Evolutionary conservation across 2,329 filamentous ascomycete species (phyloP).

Genomic region (Trematosphaeria pertusa): DNA sequence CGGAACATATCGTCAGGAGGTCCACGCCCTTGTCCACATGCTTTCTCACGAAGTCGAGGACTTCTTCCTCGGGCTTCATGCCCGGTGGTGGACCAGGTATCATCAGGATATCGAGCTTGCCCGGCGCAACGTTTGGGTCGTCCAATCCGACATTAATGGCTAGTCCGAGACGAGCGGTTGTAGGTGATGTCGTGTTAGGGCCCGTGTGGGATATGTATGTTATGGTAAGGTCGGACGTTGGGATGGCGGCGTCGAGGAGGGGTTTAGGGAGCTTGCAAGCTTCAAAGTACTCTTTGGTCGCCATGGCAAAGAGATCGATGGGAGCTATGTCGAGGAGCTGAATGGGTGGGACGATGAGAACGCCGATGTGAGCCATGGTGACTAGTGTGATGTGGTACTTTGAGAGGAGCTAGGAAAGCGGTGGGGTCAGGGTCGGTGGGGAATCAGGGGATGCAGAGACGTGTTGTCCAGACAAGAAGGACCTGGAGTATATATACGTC

Average conservation of each 20-base stretch:
- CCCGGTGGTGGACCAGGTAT: conserved; percentile 49
- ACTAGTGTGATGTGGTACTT: too few relatives aligned
- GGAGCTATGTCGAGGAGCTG: conserved; percentile 50
- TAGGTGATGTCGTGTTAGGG: conserved; percentile 11
- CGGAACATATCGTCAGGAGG: conserved; percentile 26
- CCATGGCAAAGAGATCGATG: conserved; percentile 50
- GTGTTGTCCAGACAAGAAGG: too few relatives aligned
- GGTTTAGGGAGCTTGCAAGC: conserved; percentile 40
- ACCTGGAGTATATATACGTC: background rate
- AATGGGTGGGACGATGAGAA: conserved; percentile 45
- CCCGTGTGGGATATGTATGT: conserved; percentile 38
- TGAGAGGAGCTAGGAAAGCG: too few relatives aligned
- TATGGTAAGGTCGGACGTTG: conserved; percentile 28
- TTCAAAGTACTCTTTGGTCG: conserved; percentile 36
- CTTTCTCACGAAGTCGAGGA: conserved; percentile 38
- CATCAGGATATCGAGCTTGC: conserved; percentile 46
- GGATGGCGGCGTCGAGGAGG: conserved; percentile 30
- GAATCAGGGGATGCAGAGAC: too few relatives aligned
- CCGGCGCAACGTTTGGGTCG: conserved; percentile 41
- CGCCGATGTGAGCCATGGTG: conserved; percentile 39
- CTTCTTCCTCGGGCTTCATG: conserved; percentile 30
- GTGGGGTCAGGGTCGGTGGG: too few relatives aligned
- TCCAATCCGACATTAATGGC: conserved; percentile 30
- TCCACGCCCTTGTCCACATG: conserved; percentile 35
- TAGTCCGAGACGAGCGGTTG: conserved; percentile 40